Percentiles rank a stretch among this genome's conserved stretches.
phyloP scores from a whole-genome alignment of 495 filamentous ascomycete genomes.

The Aspergillus leporis region DNA sequence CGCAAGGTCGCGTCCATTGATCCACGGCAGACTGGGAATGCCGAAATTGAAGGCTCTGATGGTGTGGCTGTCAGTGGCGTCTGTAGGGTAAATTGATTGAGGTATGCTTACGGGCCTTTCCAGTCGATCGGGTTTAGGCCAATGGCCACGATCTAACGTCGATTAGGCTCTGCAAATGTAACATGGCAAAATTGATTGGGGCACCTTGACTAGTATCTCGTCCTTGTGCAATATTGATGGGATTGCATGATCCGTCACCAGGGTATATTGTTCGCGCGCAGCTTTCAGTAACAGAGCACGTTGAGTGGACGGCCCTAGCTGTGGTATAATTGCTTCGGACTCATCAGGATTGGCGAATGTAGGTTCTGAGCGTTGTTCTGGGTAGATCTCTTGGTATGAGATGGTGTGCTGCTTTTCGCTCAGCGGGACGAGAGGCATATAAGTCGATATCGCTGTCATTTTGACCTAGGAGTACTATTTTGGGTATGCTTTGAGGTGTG shows the following conservation, averaged over 20 bases:
- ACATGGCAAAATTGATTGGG: background rate
- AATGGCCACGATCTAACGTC: conserved; percentile 49
- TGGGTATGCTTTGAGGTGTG: background rate
- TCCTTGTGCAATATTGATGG: conserved; percentile 43
- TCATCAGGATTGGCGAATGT: background rate
- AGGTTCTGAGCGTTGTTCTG: conserved; percentile 14
- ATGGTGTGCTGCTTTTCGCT: conserved; percentile 18
- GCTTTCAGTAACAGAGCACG: conserved; percentile 37
- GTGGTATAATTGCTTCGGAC: conserved; percentile 4
- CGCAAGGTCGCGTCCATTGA: conserved; percentile 64
- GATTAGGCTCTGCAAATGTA: conserved; percentile 4
- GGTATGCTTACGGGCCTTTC: conserved; percentile 62
- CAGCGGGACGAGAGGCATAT: conserved; percentile 5
- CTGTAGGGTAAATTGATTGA: background rate
- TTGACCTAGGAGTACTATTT: background rate
- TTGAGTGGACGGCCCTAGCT: conserved; percentile 21
- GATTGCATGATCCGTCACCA: conserved; percentile 49
- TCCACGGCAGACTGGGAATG: conserved; percentile 63
- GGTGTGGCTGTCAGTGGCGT: conserved; percentile 6
- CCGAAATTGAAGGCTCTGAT: conserved; percentile 63
- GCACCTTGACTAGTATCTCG: conserved; percentile 58
- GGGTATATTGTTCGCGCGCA: conserved; percentile 39
- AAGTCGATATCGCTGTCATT: conserved; percentile 14
- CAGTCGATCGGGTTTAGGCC: conserved; percentile 74
- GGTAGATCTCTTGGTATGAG: conserved; percentile 11